Evolutionary conservation across 1,284 basidiomycete species (phyloP).

Genomic region (Microbotryum lychnidis-dioicae): DNA sequence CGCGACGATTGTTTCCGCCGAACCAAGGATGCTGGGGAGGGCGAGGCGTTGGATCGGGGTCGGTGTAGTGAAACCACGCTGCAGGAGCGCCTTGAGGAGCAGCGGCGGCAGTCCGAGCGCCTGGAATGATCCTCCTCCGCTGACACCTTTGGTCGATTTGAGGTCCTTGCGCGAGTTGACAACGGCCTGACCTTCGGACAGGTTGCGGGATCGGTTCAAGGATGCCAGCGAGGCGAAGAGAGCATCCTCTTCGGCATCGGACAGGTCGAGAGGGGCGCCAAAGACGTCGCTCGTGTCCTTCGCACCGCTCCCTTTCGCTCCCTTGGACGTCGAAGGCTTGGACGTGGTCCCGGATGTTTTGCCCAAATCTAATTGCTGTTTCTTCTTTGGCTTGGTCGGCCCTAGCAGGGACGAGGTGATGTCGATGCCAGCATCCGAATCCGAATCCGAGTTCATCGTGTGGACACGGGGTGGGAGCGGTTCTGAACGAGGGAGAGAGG

Average conservation of each 20-base stretch:
- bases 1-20: conserved; percentile 34
- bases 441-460: neutral
- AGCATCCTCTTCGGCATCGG: conserved; percentile 25
- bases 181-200: conserved; percentile 30
- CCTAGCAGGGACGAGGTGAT: conserved; percentile 18
- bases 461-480: no score
- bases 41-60: conserved; percentile 93
- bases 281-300: neutral
- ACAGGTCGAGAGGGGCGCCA: neutral
- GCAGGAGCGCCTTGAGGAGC: conserved; percentile 70
- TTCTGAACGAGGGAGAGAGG: no score
- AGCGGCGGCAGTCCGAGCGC: conserved; percentile 67
- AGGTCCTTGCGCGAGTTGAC: conserved; percentile 27
- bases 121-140: conserved; percentile 38
- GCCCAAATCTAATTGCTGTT: neutral
- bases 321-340: neutral
- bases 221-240: conserved; percentile 20
- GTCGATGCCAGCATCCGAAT: conserved; percentile 16
- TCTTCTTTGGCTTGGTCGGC: neutral
- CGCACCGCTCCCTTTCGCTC: neutral
- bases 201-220: conserved; percentile 30
- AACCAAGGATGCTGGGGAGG: conserved; percentile 74
- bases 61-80: conserved; percentile 91
- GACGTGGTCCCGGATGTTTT: neutral
- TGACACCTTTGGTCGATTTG: conserved; percentile 25